phyloP scores from a whole-genome alignment of 1,284 basidiomycete genomes.

The Naganishia sp. region DNA sequence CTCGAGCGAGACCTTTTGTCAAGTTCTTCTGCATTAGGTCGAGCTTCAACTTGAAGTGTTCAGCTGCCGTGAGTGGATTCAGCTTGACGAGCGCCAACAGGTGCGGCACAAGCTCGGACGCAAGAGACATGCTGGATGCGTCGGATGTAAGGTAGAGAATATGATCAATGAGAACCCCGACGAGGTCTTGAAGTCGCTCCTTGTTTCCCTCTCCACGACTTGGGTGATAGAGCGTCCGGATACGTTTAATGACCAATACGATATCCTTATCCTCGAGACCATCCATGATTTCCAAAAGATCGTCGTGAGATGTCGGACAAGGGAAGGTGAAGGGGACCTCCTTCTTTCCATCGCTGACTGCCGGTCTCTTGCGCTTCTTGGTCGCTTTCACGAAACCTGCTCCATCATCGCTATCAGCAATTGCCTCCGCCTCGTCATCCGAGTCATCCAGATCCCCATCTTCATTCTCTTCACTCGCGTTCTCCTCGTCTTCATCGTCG shows the following conservation, averaged over 20 bases:
- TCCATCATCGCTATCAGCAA: conserved; percentile 8
- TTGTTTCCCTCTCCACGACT: conserved; percentile 90
- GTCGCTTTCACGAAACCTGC: conserved; percentile 36
- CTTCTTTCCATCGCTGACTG: conserved; percentile 55
- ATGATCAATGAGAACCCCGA: conserved; percentile 87
- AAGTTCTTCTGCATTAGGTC: conserved; percentile 93
- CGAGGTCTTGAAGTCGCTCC: conserved; percentile 78
- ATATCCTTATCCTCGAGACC: conserved; percentile 69
- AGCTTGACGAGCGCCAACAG: conserved; percentile 74
- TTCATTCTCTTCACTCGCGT: conserved; percentile 37
- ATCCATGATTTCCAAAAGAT: conserved; percentile 80
- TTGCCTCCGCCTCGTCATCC: conserved; percentile 16
- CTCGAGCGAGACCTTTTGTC: conserved; percentile 75
- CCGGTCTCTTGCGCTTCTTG: conserved; percentile 52
- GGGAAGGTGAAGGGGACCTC: conserved; percentile 90
- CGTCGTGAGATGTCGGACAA: conserved; percentile 81
- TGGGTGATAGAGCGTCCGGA: conserved; percentile 86
- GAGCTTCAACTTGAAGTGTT: conserved; percentile 79
- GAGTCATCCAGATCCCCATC: conserved; percentile 39
- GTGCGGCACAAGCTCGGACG: conserved; percentile 77
- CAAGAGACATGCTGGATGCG: conserved; percentile 47
- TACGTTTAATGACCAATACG: conserved; percentile 82
- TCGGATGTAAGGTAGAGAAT: conserved; percentile 73
- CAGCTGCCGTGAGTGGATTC: conserved; percentile 78
- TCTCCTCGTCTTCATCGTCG: conserved; percentile 38